phyloP scores from a whole-genome alignment of 768 basidiomycete genomes.

The Termitomyces sp. region DNA sequence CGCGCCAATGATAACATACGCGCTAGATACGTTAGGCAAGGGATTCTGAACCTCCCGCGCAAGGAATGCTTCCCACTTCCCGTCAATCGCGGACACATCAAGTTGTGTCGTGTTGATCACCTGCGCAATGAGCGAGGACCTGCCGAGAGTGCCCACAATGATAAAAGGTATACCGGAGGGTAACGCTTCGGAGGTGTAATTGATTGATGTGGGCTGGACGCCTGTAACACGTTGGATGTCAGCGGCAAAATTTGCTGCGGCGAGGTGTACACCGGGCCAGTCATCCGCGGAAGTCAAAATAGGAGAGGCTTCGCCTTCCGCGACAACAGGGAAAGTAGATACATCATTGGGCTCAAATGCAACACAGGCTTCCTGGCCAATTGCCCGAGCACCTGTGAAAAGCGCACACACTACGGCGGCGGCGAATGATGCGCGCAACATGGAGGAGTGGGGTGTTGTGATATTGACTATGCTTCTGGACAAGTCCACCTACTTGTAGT shows the following conservation, averaged over 20 bases:
- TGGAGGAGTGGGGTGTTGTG: neutral
- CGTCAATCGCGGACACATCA: conserved; percentile 52
- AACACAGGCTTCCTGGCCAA: conserved; percentile 47
- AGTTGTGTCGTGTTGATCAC: conserved; percentile 47
- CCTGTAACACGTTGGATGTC: conserved; percentile 62
- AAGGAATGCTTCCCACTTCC: conserved; percentile 64
- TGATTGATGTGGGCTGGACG: conserved; percentile 41
- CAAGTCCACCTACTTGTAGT: neutral
- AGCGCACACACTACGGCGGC: conserved; percentile 9
- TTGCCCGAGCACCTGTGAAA: conserved; percentile 25
- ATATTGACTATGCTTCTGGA: neutral
- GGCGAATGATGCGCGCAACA: conserved; percentile 11
- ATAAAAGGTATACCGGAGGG: conserved; percentile 38
- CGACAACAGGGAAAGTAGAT: conserved; percentile 39
- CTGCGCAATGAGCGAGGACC: conserved; percentile 46
- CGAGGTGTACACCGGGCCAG: conserved; percentile 59
- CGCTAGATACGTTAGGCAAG: conserved; percentile 50
- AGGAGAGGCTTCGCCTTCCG: conserved; percentile 38
- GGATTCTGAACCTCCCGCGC: conserved; percentile 48
- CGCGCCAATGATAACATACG: conserved; percentile 63
- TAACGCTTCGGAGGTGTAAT: conserved; percentile 36
- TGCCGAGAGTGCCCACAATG: conserved; percentile 60
- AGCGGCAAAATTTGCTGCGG: conserved; percentile 51
- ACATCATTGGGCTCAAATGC: conserved; percentile 30
- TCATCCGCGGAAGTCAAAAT: conserved; percentile 50